Evolutionary conservation across 2,329 filamentous ascomycete genomes (phyloP).

Genomic region (Xylogone sp.): DNA sequence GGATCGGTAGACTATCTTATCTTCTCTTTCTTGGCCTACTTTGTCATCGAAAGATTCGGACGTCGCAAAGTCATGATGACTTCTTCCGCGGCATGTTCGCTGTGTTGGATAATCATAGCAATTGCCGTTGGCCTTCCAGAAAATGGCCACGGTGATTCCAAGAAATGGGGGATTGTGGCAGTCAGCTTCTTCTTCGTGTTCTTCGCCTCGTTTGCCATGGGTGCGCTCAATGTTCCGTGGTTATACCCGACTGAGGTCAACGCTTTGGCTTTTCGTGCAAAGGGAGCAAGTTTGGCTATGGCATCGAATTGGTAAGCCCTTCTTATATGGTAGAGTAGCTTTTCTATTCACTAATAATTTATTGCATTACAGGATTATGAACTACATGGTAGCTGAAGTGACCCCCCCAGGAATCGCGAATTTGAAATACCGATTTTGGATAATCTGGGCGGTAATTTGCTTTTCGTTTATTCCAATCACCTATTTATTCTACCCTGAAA

Average conservation of each 20-base stretch:
- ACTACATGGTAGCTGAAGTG: slow-evolving; percentile 38
- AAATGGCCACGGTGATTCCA: slow-evolving; percentile 20
- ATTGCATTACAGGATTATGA: slow-evolving; percentile 25
- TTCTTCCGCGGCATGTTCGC: slow-evolving; percentile 36
- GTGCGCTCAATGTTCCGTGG: slow-evolving; percentile 33
- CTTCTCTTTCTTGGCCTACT: slow-evolving; percentile 30
- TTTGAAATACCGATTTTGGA: slow-evolving; percentile 33
- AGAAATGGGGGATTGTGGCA: slow-evolving; percentile 45
- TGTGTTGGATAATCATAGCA: slow-evolving; percentile 39
- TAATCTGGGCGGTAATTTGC: slow-evolving; percentile 31
- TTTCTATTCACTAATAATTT: slow-evolving; percentile 30
- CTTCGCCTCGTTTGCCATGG: slow-evolving; percentile 50
- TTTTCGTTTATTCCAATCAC: slow-evolving; percentile 36
- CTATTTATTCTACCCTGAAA: slow-evolving; percentile 50
- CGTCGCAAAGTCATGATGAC: slow-evolving; percentile 39
- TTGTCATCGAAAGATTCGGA: slow-evolving; percentile 34
- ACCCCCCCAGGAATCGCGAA: slow-evolving; percentile 31
- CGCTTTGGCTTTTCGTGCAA: slow-evolving; percentile 29
- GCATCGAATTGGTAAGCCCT: slow-evolving; percentile 36
- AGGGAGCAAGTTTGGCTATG: slow-evolving; percentile 30
- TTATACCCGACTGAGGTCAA: slow-evolving; percentile 34
- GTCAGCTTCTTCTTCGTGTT: slow-evolving; percentile 44
- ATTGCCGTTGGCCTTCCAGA: slow-evolving; percentile 25
- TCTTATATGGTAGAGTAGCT: slow-evolving; percentile 50
- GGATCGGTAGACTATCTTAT: slow-evolving; percentile 45